A percentile compares a stretch with the other conserved stretches of the same genome.
These are phyloP conservation scores for Heliophila coronopifolia DNA, from an alignment of 441 rosid genomes.

Conservation along the genomic window DNA sequence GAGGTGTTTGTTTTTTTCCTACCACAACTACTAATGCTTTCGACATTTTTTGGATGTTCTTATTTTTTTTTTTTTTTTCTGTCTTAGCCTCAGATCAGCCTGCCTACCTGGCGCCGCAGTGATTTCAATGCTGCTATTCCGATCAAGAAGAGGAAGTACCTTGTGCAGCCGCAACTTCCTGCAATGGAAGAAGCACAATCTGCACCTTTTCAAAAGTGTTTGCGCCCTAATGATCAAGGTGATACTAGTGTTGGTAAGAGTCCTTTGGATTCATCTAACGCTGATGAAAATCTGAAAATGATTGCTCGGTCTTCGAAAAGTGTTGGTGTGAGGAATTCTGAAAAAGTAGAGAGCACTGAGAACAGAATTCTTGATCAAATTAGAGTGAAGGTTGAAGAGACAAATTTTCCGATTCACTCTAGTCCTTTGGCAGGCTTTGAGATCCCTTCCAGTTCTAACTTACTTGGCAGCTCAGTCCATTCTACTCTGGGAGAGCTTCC, in stretches of 20 bases:
- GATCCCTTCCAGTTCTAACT: constrained; percentile 6
- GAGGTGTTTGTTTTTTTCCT: constrained; percentile 43
- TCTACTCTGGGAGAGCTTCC: constrained; percentile 17
- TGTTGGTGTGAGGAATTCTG: constrained; percentile 12
- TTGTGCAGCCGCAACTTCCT: constrained; percentile 40
- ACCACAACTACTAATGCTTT: background rate
- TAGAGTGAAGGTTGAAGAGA: constrained; percentile 38
- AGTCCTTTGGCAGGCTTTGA: constrained; percentile 29
- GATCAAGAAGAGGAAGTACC: constrained; percentile 75
- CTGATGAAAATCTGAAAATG: constrained; percentile 16
- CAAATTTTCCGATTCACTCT: constrained; percentile 20
- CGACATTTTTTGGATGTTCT: background rate
- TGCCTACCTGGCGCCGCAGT: constrained; percentile 42
- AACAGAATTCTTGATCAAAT: background rate
- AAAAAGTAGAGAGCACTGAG: background rate
- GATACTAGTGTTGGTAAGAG: constrained; percentile 27
- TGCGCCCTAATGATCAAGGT: constrained; percentile 19
- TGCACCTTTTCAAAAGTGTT: constrained; percentile 9
- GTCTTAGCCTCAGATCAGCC: constrained; percentile 45
- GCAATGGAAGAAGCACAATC: constrained; percentile 32
- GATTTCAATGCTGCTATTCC: constrained; percentile 67
- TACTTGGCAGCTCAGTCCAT: constrained; percentile 6
- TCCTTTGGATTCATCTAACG: constrained; percentile 29
- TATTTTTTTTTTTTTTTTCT: constrained; percentile 14
- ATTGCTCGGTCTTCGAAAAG: background rate